Evolutionary conservation across 305 asterid genomes (phyloP).

Genomic region (Fraxinus paxiana): DNA sequence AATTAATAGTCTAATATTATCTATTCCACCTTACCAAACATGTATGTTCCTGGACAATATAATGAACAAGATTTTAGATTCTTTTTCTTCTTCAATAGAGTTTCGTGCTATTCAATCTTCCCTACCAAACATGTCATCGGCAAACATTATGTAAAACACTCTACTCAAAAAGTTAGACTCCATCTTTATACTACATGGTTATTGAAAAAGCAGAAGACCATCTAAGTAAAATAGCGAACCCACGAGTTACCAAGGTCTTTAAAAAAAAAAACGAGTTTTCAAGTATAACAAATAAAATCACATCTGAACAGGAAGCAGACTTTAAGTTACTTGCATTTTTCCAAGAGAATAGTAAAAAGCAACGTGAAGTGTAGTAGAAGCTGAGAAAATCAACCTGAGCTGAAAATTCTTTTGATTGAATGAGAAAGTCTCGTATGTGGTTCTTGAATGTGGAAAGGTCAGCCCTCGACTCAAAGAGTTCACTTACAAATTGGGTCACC

Average conservation of each 20-base stretch:
- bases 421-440: conserved; percentile 84
- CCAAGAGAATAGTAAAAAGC: neutral
- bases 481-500: conserved; percentile 87
- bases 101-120: neutral
- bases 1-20: neutral
- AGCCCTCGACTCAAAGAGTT: conserved; percentile 68
- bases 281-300: neutral
- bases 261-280: neutral
- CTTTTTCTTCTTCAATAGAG: neutral
- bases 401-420: conserved; percentile 92
- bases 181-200: neutral
- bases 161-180: neutral
- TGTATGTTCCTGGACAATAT: neutral
- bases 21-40: neutral
- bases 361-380: neutral
- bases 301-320: neutral
- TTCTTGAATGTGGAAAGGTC: conserved; percentile 71
- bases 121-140: neutral
- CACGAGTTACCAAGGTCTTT: neutral
- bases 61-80: neutral
- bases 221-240: neutral
- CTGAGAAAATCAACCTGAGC: conserved; percentile 64
- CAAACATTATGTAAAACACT: neutral
- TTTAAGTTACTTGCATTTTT: neutral
- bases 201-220: neutral